Conservation (phyloP, 2,329 filamentous ascomycete genomes). For the Aspergillus puulaauensis region DNA sequence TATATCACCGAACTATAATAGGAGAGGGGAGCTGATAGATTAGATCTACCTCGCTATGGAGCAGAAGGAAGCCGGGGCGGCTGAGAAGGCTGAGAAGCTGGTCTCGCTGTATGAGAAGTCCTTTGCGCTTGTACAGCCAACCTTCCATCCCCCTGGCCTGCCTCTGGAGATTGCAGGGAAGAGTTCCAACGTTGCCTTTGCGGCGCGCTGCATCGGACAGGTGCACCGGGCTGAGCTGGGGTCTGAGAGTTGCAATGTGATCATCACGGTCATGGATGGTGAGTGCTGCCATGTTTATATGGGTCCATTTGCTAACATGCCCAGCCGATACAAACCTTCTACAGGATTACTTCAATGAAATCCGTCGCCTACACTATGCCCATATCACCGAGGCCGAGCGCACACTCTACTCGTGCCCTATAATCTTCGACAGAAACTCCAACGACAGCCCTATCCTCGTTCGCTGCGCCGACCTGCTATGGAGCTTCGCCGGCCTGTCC, state of each 20-base stretch:
- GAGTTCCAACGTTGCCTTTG: slow-evolving; percentile 72
- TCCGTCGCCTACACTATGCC: slow-evolving; percentile 62
- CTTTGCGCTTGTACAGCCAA: slow-evolving; percentile 67
- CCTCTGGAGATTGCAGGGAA: slow-evolving; percentile 70
- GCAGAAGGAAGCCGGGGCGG: slow-evolving; percentile 55
- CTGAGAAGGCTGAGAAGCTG: slow-evolving; percentile 58
- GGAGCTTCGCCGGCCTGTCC: slow-evolving; percentile 69
- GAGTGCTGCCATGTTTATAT: slow-evolving; percentile 28
- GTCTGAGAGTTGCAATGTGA: slow-evolving; percentile 54
- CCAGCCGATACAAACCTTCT: slow-evolving; percentile 61
- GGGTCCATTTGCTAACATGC: not conserved
- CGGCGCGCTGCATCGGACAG: slow-evolving; percentile 46
- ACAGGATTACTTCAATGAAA: slow-evolving; percentile 64
- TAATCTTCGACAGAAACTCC: slow-evolving; percentile 73
- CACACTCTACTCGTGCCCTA: slow-evolving; percentile 67
- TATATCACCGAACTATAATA: not conserved
- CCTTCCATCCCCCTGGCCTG: slow-evolving; percentile 65
- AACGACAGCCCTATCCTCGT: slow-evolving; percentile 67
- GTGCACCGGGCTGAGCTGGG: slow-evolving; percentile 21
- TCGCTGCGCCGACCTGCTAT: slow-evolving; percentile 70
- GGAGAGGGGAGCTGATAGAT: not conserved
- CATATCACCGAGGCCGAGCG: slow-evolving; percentile 43
- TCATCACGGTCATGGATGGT: slow-evolving; percentile 74
- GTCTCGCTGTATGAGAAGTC: slow-evolving; percentile 63
- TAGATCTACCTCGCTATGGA: slow-evolving; percentile 75